Percentiles rank a stretch among this genome's conserved stretches.
Evolutionary conservation across 1,284 basidiomycete genomes (phyloP).

Genomic region (Ganoderma meredithae): DNA sequence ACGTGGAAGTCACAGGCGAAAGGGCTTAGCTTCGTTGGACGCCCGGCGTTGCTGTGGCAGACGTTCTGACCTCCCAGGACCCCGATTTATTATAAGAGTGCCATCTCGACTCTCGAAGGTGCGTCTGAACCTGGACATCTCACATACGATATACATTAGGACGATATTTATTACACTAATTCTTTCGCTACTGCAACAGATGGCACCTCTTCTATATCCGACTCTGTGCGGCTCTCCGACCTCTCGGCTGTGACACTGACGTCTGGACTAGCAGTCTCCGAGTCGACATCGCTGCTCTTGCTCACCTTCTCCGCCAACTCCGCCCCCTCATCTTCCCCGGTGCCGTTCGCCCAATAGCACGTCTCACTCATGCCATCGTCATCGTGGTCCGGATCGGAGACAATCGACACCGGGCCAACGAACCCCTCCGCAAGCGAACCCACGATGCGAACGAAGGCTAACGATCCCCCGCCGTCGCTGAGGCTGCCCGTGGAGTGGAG

Average conservation of each 20-base stretch:
- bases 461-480: neutral
- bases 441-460: slow-evolving; percentile 9
- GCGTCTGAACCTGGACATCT: too few species aligned
- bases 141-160: too few species aligned
- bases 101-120: too few species aligned
- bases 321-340: neutral
- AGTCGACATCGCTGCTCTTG: neutral
- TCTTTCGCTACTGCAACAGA: neutral
- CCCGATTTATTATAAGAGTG: too few species aligned
- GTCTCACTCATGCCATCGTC: neutral
- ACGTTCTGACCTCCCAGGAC: too few species aligned
- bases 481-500: neutral
- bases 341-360: neutral
- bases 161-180: neutral
- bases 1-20: too few species aligned
- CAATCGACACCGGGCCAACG: neutral
- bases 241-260: too few species aligned
- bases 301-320: neutral
- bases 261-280: too few species aligned
- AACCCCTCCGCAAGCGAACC: slow-evolving; percentile 13
- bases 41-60: too few species aligned
- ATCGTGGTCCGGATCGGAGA: neutral
- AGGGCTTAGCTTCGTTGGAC: too few species aligned
- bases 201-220: neutral
- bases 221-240: neutral